These are phyloP conservation scores for Peronospora belbahrii DNA, from an alignment of 352 stramenopile species.

Conservation along the genomic window DNA sequence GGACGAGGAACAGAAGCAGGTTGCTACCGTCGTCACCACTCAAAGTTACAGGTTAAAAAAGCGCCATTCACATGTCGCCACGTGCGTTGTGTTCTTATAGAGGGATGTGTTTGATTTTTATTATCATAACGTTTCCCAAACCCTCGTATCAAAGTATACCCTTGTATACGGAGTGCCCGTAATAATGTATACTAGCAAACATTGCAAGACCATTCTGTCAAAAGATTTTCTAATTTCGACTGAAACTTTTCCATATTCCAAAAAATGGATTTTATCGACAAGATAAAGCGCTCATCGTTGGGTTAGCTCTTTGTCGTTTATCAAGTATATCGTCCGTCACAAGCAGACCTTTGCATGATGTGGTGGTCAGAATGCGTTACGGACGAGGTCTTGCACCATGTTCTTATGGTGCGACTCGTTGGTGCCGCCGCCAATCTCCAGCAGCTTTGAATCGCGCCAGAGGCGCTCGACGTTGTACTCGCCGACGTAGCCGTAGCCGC, in stretches of 20 bases:
- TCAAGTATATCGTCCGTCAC: too few species aligned
- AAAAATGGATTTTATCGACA: conserved; percentile 8
- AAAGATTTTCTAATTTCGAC: too few species aligned
- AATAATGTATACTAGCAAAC: too few species aligned
- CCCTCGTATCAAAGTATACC: too few species aligned
- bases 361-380: conserved; percentile 18
- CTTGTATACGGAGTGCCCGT: too few species aligned
- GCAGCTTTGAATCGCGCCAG: conserved; percentile 97
- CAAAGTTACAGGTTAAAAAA: conserved; percentile 14
- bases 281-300: neutral
- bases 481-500: conserved; percentile 98
- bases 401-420: conserved; percentile 99
- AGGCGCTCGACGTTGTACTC: conserved; percentile 98
- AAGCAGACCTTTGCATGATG: neutral
- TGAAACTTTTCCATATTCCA: too few species aligned
- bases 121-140: too few species aligned
- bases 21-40: neutral
- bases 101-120: conserved; percentile 17
- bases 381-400: conserved; percentile 86
- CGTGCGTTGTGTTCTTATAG: conserved; percentile 26
- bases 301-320: neutral
- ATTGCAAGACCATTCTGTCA: too few species aligned
- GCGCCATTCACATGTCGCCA: conserved; percentile 31
- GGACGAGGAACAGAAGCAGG: neutral
- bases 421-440: conserved; percentile 99